A percentile compares a stretch with the other conserved stretches of the same genome.
Evolutionary conservation across 768 basidiomycete genomes (phyloP).

Genomic region (Lyophyllum atratum): DNA sequence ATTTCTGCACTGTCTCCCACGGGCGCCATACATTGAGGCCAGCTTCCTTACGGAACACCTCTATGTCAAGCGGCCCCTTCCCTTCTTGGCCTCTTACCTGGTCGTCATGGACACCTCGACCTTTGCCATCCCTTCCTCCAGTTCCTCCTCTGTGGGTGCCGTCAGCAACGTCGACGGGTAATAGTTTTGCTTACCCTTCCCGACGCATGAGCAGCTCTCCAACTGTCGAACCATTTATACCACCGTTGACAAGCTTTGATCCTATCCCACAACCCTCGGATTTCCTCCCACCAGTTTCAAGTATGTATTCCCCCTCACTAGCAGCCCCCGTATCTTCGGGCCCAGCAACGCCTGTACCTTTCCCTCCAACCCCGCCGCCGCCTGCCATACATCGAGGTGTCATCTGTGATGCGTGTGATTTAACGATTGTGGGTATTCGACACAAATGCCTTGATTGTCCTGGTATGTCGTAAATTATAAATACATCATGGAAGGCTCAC

Average conservation of each 20-base stretch:
- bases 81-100: neutral
- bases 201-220: neutral
- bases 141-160: neutral
- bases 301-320: neutral
- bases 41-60: neutral
- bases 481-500: neutral
- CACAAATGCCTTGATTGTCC: constrained; percentile 83
- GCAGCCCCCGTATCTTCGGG: neutral
- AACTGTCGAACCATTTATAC: constrained; percentile 8
- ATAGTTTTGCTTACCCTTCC: neutral
- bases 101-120: constrained; percentile 2
- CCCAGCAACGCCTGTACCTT: neutral
- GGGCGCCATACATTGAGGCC: constrained; percentile 10
- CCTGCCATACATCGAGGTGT: constrained; percentile 57
- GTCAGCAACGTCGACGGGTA: neutral
- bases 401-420: constrained; percentile 66
- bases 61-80: neutral
- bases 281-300: neutral
- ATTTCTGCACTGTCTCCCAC: neutral
- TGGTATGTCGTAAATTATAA: constrained; percentile 38
- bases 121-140: neutral
- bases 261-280: neutral
- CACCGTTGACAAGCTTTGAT: constrained; percentile 6
- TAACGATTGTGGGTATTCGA: constrained; percentile 61
- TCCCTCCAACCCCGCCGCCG: constrained; percentile 11